A percentile compares a stretch with the other conserved stretches of the same genome.
phyloP scores from a whole-genome alignment of 2,329 filamentous ascomycete species.

The Pseudocercospora fijiensis region DNA sequence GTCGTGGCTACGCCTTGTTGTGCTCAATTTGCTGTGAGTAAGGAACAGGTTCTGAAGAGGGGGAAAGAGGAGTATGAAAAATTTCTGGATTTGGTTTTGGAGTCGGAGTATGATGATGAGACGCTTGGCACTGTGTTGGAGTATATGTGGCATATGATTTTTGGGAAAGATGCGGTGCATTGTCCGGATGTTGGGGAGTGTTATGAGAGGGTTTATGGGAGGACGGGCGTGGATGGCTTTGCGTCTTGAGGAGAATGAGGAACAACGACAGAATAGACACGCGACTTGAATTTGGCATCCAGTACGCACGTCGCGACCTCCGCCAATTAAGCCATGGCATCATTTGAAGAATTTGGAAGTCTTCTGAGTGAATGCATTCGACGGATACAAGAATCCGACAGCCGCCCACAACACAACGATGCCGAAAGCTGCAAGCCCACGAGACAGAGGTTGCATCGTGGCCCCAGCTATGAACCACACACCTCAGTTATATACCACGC shows the following conservation, averaged over 20 bases:
- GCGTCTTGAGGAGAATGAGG: no score
- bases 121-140: slow-evolving; percentile 56
- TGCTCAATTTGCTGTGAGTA: slow-evolving; percentile 39
- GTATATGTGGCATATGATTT: slow-evolving; percentile 60
- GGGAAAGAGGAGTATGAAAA: slow-evolving; percentile 36
- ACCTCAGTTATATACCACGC: not conserved
- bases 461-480: no score
- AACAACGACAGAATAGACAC: no score
- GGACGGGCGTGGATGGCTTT: not conserved
- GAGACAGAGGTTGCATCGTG: not conserved
- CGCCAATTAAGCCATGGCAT: no score
- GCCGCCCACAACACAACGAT: not conserved
- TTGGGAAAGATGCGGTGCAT: slow-evolving; percentile 31
- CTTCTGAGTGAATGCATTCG: not conserved
- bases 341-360: no score
- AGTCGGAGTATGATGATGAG: slow-evolving; percentile 50
- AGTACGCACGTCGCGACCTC: no score
- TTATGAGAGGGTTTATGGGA: slow-evolving; percentile 36
- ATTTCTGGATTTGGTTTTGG: slow-evolving; percentile 50
- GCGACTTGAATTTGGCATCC: no score
- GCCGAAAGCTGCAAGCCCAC: not conserved
- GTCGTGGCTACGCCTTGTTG: slow-evolving; percentile 32
- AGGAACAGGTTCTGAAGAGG: slow-evolving; percentile 32
- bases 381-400: not conserved
- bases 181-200: slow-evolving; percentile 33